Evolutionary conservation across 306 rosid species (phyloP).

Genomic region (Rubus idaeus): DNA sequence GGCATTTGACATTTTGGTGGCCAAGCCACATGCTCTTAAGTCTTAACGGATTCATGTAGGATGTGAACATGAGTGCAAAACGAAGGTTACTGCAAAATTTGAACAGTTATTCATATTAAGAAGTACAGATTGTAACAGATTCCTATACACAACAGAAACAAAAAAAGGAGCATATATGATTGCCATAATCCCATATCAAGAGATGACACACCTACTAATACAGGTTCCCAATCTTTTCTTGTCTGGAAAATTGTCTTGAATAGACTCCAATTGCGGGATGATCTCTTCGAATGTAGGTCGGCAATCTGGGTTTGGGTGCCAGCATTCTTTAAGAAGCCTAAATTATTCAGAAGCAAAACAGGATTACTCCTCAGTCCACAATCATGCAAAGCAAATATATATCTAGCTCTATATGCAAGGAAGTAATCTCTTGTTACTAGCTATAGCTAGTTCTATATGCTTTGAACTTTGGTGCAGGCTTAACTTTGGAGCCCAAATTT

Average conservation of each 20-base stretch:
- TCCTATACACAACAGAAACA: background rate
- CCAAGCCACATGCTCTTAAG: too few species aligned
- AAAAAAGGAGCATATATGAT: background rate
- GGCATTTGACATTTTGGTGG: too few species aligned
- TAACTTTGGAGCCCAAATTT: background rate
- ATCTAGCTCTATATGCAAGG: background rate
- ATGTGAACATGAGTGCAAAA: too few species aligned
- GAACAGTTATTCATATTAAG: background rate
- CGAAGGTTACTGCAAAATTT: too few species aligned
- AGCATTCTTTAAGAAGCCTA: constrained; percentile 28
- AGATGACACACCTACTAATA: constrained; percentile 15
- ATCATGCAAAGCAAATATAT: background rate
- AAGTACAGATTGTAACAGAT: background rate
- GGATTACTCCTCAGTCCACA: background rate
- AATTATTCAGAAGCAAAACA: background rate
- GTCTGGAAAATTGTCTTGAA: constrained; percentile 6
- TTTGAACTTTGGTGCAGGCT: background rate
- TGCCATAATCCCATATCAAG: background rate
- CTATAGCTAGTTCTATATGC: too few species aligned
- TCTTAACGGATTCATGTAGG: too few species aligned
- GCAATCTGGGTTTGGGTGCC: constrained; percentile 32
- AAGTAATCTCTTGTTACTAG: background rate
- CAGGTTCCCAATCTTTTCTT: background rate
- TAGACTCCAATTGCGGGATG: constrained; percentile 13
- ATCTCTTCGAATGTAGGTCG: constrained; percentile 26